Percentiles rank a stretch among this genome's conserved stretches.
Evolutionary conservation across 2,329 filamentous ascomycete genomes (phyloP).

Genomic region (Blumeria hordei): DNA sequence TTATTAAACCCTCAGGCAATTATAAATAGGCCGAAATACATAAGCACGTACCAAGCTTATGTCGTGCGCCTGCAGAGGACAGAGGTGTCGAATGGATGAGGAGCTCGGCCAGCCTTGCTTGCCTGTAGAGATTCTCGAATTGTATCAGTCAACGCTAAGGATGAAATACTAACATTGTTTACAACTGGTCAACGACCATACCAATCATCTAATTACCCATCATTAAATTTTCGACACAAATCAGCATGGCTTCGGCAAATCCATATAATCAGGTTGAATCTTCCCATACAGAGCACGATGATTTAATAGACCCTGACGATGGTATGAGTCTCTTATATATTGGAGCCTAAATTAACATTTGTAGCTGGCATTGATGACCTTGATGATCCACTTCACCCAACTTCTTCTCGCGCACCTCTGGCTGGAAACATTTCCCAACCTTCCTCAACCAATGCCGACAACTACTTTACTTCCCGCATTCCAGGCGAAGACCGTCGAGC

Average conservation of each 20-base stretch:
- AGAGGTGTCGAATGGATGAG: no score
- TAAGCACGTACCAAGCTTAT: neutral
- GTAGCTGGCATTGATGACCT: constrained; percentile 38
- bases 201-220: constrained; percentile 20
- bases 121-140: neutral
- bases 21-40: neutral
- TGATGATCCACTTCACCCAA: constrained; percentile 79
- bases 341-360: constrained; percentile 2
- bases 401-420: constrained; percentile 53
- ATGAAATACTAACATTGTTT: neutral
- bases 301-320: constrained; percentile 59
- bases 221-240: constrained; percentile 15
- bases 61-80: neutral
- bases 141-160: neutral
- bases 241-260: no score
- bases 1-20: no score
- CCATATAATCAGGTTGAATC: constrained; percentile 33
- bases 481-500: constrained; percentile 81
- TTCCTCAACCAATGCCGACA: constrained; percentile 31
- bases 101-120: no score
- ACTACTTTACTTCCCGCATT: constrained; percentile 74
- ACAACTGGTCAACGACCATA: neutral
- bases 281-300: constrained; percentile 31
- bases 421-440: constrained; percentile 51
- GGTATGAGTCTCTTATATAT: constrained; percentile 22